Evolutionary conservation across 2,329 filamentous ascomycete genomes (phyloP).

Genomic region (Alternaria novae-zelandiae): DNA sequence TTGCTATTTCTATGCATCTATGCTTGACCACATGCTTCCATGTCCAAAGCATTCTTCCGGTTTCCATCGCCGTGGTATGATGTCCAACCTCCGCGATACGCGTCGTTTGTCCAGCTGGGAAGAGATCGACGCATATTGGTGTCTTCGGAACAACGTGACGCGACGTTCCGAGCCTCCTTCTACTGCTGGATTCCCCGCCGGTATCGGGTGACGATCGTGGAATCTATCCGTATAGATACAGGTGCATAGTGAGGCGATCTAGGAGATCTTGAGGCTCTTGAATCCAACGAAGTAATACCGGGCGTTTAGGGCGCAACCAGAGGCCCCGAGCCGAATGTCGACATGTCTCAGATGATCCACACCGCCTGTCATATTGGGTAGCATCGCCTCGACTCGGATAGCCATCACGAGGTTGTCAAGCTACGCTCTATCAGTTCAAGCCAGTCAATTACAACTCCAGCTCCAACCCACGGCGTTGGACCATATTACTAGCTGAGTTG

Average conservation of each 20-base stretch:
- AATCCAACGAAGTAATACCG: background rate
- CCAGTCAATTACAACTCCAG: background rate
- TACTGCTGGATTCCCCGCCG: background rate
- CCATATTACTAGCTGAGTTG: background rate
- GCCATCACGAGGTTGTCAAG: background rate
- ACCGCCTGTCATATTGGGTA: background rate
- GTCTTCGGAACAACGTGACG: background rate
- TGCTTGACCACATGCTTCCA: background rate
- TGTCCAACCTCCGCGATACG: background rate
- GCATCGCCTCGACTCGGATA: background rate
- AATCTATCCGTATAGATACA: background rate
- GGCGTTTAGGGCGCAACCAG: background rate
- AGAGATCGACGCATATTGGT: background rate
- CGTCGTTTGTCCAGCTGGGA: background rate
- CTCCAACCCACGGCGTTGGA: background rate
- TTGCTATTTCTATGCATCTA: background rate
- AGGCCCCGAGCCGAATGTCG: background rate
- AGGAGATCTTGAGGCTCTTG: background rate
- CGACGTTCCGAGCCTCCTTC: background rate
- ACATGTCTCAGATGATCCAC: background rate
- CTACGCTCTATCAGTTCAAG: background rate
- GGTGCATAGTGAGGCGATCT: constrained; percentile 1
- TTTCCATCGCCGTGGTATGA: background rate
- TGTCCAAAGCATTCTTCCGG: background rate
- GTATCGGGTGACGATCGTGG: background rate